Conservation (phyloP, 228 moss, liverwort and hornwort species). For the Sphagnum magellanicum region DNA sequence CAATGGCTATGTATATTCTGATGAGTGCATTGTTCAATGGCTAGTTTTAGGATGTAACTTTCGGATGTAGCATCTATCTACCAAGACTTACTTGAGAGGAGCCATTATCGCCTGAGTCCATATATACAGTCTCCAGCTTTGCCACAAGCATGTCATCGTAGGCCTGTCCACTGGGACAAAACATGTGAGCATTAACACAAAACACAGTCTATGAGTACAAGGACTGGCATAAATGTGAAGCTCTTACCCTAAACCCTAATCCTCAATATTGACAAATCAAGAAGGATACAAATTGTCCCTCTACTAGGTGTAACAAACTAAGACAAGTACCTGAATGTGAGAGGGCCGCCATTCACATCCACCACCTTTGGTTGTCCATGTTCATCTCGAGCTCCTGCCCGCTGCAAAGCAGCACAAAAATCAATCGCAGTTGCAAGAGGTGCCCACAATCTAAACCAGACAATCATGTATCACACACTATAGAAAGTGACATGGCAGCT, state of each 20-base stretch:
- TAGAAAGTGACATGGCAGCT: neutral
- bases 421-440: neutral
- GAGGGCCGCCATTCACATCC: constrained; percentile 89
- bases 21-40: too few relatives aligned
- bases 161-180: constrained; percentile 69
- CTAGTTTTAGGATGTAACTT: too few relatives aligned
- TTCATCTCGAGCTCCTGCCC: constrained; percentile 98
- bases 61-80: too few relatives aligned
- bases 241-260: too few relatives aligned
- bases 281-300: too few relatives aligned
- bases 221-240: neutral
- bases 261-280: too few relatives aligned
- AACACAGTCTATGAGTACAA: constrained; percentile 1
- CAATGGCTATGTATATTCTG: too few relatives aligned
- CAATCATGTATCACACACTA: too few relatives aligned
- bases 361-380: constrained; percentile 86
- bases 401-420: constrained; percentile 28
- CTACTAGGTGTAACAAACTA: neutral
- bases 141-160: constrained; percentile 98
- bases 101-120: constrained; percentile 89
- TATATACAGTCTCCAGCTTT: constrained; percentile 94
- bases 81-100: constrained; percentile 72
- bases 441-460: too few relatives aligned
- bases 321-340: constrained; percentile 81
- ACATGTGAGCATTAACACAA: neutral